Conservation (phyloP, 306 rosid genomes). For the Prunus mira region DNA sequence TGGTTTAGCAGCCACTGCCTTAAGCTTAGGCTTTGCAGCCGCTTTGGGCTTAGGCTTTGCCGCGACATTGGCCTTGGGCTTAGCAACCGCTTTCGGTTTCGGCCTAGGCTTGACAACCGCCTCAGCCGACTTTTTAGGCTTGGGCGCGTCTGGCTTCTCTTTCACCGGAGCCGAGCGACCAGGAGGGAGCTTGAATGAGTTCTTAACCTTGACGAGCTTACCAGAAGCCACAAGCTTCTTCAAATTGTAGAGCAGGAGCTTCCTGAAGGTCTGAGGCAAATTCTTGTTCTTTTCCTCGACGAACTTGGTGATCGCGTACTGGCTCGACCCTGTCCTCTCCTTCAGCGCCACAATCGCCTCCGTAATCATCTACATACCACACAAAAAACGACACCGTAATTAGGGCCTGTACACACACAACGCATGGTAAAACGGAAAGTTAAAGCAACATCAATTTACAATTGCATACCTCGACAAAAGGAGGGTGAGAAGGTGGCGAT, state of each 20-base stretch:
- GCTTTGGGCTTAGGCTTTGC: conserved; percentile 17
- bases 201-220: conserved; percentile 72
- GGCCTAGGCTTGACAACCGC: conserved; percentile 28
- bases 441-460: background rate
- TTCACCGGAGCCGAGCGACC: conserved; percentile 25
- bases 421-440: background rate
- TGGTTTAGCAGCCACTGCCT: background rate
- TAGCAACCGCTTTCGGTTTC: conserved; percentile 21
- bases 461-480: conserved; percentile 27
- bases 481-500: conserved; percentile 35
- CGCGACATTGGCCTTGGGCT: conserved; percentile 29
- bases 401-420: background rate
- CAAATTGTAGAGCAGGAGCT: conserved; percentile 55
- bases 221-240: conserved; percentile 68
- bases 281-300: conserved; percentile 50
- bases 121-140: conserved; percentile 25
- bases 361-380: conserved; percentile 33
- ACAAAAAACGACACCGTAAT: background rate
- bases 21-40: conserved; percentile 13
- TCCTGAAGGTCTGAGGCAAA: conserved; percentile 53
- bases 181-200: conserved; percentile 62
- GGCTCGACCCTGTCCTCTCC: conserved; percentile 48
- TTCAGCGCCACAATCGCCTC: conserved; percentile 42
- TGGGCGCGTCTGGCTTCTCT: conserved; percentile 8
- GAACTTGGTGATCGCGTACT: conserved; percentile 47